phyloP scores from a whole-genome alignment of 2,329 filamentous ascomycete genomes.

The Alternaria novae-zelandiae region DNA sequence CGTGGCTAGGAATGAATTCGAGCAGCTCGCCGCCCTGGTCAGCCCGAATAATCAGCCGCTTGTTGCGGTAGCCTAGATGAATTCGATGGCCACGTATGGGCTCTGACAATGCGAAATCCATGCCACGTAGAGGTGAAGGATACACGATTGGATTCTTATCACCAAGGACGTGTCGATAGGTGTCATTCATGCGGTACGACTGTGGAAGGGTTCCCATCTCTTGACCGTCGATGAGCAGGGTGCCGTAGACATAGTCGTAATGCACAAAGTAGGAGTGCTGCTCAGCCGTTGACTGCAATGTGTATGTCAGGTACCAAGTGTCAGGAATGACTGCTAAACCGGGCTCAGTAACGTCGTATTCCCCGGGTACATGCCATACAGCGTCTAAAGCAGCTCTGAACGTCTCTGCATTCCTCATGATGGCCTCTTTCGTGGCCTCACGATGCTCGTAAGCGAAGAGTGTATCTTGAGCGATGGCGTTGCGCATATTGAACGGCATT shows the following conservation, averaged over 20 bases:
- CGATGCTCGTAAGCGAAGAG: slow-evolving; percentile 53
- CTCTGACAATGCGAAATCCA: slow-evolving; percentile 54
- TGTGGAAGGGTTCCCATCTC: slow-evolving; percentile 61
- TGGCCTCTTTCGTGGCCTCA: slow-evolving; percentile 41
- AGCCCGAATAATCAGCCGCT: slow-evolving; percentile 55
- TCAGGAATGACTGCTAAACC: slow-evolving; percentile 6
- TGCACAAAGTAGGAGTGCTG: slow-evolving; percentile 40
- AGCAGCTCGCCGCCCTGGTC: slow-evolving; percentile 27
- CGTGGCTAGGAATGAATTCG: slow-evolving; percentile 43
- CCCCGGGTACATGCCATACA: slow-evolving; percentile 52
- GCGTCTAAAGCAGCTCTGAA: slow-evolving; percentile 48
- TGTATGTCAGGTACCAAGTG: slow-evolving; percentile 45
- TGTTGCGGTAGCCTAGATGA: slow-evolving; percentile 61
- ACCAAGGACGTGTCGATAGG: slow-evolving; percentile 62
- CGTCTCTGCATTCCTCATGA: slow-evolving; percentile 36
- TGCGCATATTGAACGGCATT: slow-evolving; percentile 46
- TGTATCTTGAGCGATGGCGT: slow-evolving; percentile 56
- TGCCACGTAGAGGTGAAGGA: slow-evolving; percentile 60
- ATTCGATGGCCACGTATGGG: slow-evolving; percentile 53
- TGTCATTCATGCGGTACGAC: slow-evolving; percentile 53
- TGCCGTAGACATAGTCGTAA: slow-evolving; percentile 56
- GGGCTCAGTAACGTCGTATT: slow-evolving; percentile 11
- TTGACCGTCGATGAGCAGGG: slow-evolving; percentile 58
- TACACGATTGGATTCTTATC: slow-evolving; percentile 58
- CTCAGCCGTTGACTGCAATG: slow-evolving; percentile 30